phyloP scores from a whole-genome alignment of 2,329 filamentous ascomycete species.

The Akanthomyces uredinophilus region DNA sequence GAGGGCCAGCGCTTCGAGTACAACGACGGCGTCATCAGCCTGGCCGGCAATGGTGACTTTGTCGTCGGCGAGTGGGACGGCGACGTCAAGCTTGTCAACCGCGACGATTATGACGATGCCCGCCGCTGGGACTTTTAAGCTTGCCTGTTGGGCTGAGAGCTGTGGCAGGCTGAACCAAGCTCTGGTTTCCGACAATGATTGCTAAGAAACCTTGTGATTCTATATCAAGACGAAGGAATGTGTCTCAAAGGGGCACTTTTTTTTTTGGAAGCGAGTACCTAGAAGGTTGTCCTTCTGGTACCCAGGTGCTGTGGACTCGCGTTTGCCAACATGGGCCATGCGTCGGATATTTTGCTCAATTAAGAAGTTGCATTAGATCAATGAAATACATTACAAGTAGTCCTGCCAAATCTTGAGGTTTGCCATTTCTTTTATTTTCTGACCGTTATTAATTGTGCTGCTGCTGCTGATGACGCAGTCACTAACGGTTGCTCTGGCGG shows the following conservation, averaged over 20 bases:
- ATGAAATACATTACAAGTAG: too few relatives aligned
- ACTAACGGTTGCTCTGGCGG: too few relatives aligned
- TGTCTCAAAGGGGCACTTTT: neutral
- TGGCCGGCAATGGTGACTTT: neutral
- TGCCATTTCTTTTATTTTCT: too few relatives aligned
- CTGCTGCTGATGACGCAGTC: too few relatives aligned
- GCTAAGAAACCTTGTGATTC: neutral
- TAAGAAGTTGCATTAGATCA: too few relatives aligned
- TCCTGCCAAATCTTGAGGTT: too few relatives aligned
- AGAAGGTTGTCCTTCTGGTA: too few relatives aligned
- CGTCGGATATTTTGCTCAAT: too few relatives aligned
- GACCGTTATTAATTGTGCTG: too few relatives aligned
- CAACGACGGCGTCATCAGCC: neutral
- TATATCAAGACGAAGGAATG: neutral
- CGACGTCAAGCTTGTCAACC: neutral
- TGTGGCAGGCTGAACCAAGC: neutral
- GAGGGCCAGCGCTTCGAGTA: neutral
- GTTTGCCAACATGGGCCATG: too few relatives aligned
- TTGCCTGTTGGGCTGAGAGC: neutral
- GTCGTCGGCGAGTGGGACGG: neutral
- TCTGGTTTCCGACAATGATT: neutral
- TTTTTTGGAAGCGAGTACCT: neutral
- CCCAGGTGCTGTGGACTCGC: too few relatives aligned
- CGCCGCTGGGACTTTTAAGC: constrained; percentile 4
- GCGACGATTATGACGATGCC: neutral